phyloP scores from a whole-genome alignment of 176 grass and related monocot species.

The Lolium rigidum region DNA sequence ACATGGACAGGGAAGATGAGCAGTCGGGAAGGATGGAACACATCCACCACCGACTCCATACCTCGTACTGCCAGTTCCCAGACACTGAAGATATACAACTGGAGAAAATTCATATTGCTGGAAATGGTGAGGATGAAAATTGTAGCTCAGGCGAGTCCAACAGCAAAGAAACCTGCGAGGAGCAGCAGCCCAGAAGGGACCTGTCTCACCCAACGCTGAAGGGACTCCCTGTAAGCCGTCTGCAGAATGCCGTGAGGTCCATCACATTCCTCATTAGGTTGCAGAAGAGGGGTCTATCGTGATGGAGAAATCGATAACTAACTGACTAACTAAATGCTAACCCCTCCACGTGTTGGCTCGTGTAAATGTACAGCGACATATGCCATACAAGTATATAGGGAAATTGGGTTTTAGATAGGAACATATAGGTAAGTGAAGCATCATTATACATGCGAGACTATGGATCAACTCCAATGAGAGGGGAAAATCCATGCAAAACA shows the following conservation, averaged over 20 bases:
- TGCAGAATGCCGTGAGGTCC: slow-evolving; percentile 56
- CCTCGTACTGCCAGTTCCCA: slow-evolving; percentile 68
- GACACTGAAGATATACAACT: slow-evolving; percentile 40
- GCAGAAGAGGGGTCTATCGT: slow-evolving; percentile 54
- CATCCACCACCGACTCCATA: slow-evolving; percentile 65
- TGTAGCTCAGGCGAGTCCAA: slow-evolving; percentile 37
- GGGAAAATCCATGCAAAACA: too few species aligned
- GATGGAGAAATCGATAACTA: neutral
- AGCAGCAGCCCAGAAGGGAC: slow-evolving; percentile 18
- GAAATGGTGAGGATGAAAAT: slow-evolving; percentile 34
- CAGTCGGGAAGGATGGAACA: slow-evolving; percentile 62
- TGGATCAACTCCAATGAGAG: too few species aligned
- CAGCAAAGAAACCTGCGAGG: slow-evolving; percentile 37
- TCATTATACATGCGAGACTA: neutral
- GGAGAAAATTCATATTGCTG: slow-evolving; percentile 41
- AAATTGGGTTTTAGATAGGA: neutral
- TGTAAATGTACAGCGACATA: slow-evolving; percentile 36
- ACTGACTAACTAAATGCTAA: neutral
- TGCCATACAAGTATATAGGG: neutral
- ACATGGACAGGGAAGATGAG: slow-evolving; percentile 75
- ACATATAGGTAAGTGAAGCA: neutral
- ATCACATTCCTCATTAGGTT: slow-evolving; percentile 57
- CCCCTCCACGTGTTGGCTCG: neutral
- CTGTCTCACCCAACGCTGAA: slow-evolving; percentile 65
- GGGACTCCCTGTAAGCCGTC: slow-evolving; percentile 55